Base-by-base conservation (phyloP, 2,329 filamentous ascomycete species). In the Chaetomiaceae sp. region DNA sequence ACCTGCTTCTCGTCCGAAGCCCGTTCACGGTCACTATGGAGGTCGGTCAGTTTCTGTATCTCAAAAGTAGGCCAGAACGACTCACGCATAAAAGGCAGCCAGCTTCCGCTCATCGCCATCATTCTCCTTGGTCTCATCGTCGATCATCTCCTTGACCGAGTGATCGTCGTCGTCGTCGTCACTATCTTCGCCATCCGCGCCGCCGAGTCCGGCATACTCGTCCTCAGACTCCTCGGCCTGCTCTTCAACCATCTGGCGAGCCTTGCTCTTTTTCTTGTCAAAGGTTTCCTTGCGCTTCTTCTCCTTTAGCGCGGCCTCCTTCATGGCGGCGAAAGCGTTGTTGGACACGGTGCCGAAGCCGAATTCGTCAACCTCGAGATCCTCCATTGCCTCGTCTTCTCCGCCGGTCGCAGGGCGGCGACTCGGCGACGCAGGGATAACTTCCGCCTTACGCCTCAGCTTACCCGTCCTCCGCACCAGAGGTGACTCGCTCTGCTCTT, bases 211-310 rank as follows among this genome's bases (percentile, higher is more conserved):
- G 34, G 91, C 92, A 67, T 97, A 99, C 69, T 99, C 94, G 67
- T 99, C 94, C 66, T 99, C 95, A 0, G 94, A 99, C 71, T 99
- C 94, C 63, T 96, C 89, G 56, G 94, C 92, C 66, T 95, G 90
- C 61, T 96, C 94, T 60, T 97, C 82, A 33, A 99, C 78, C 79
- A 96, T 88, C 21, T 86, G 85, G 64, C 85, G 90, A 0, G 91
- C 92, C 66, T 88, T 85, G 72, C 89, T 95, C 67, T 87, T 91
- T 70, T 90, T 91, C 69, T 86, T 89, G 71, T 96, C 81, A 62
- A 90, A 95, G 1, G 76, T 74, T 14, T 78, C 75, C n/a, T 67
- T 64, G 5, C 73, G 71, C 47, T 78, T 75, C 62, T 81, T 80
- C 63, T 77, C 71, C 62, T 73, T 72, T 57, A 73, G 77, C 36